Conservation (phyloP, 1,139 yeast genomes). For the Candida gigantensis region DNA sequence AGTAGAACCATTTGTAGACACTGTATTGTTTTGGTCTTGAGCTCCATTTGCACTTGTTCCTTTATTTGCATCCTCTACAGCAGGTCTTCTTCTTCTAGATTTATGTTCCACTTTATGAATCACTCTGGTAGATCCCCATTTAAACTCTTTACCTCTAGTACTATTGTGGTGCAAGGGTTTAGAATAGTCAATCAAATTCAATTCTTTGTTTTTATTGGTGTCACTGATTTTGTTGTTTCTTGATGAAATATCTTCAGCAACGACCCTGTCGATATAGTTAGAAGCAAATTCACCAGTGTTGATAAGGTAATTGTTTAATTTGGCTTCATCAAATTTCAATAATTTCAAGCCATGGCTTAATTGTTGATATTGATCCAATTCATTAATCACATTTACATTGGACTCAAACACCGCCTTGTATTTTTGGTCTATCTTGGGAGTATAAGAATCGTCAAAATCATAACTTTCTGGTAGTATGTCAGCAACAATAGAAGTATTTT, state of each 20-base stretch:
- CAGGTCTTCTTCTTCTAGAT: constrained; percentile 14
- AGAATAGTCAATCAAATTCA: constrained; percentile 16
- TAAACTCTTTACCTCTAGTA: constrained; percentile 30
- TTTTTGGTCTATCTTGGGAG: constrained; percentile 12
- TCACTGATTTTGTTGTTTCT: constrained; percentile 20
- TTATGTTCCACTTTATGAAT: constrained; percentile 17
- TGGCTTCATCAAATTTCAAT: constrained; percentile 30
- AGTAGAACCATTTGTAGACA: constrained; percentile 11
- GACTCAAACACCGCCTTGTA: constrained; percentile 24
- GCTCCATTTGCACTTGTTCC: constrained; percentile 12
- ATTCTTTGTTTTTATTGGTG: constrained; percentile 19
- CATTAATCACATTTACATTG: constrained; percentile 26
- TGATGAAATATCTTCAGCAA: constrained; percentile 37
- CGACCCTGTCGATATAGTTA: constrained; percentile 38
- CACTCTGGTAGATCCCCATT: constrained; percentile 36
- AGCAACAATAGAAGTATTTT: constrained; percentile 10
- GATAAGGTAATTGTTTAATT: constrained; percentile 25
- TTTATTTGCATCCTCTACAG: constrained; percentile 12
- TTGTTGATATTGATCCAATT: constrained; percentile 30
- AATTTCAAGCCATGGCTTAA: constrained; percentile 29
- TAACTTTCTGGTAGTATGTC: constrained; percentile 10
- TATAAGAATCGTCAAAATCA: not conserved
- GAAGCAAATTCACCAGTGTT: constrained; percentile 29
- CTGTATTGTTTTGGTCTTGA: constrained; percentile 5
- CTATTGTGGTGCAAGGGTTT: constrained; percentile 21